Percentiles rank a stretch among this genome's conserved stretches.
Conservation (phyloP, 441 rosid species). For the Viola pubescens region DNA sequence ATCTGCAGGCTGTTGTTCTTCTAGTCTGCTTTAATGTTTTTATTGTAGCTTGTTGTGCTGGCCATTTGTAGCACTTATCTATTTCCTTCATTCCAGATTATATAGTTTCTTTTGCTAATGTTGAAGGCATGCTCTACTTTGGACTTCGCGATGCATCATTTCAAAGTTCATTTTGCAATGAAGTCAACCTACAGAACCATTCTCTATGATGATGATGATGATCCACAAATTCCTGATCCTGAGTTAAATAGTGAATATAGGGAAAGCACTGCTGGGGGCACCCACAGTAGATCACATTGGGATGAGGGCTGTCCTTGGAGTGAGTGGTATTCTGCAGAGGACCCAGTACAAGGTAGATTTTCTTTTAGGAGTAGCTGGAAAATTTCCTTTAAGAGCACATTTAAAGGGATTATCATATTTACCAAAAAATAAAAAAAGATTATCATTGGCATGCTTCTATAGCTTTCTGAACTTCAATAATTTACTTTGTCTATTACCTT, state of each 20-base stretch:
- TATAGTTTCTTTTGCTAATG: neutral
- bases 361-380: neutral
- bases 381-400: neutral
- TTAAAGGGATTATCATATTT: too few species aligned
- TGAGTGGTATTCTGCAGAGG: conserved; percentile 98
- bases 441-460: neutral
- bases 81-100: too few species aligned
- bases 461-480: neutral
- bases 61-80: too few species aligned
- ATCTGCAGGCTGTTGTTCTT: neutral
- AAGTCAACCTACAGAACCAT: conserved; percentile 80
- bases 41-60: too few species aligned
- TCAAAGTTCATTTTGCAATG: conserved; percentile 73
- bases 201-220: conserved; percentile 62
- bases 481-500: neutral
- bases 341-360: conserved; percentile 70
- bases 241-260: conserved; percentile 38
- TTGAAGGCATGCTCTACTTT: conserved; percentile 72
- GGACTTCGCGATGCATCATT: conserved; percentile 65
- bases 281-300: conserved; percentile 59
- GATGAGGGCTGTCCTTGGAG: conserved; percentile 99
- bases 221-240: conserved; percentile 39
- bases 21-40: too few species aligned
- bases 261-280: conserved; percentile 37
- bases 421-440: too few species aligned